Percentiles rank a stretch among this genome's conserved stretches.
These are phyloP conservation scores for Suillus occidentalis DNA, from an alignment of 768 basidiomycete genomes.

Conservation along the genomic window DNA sequence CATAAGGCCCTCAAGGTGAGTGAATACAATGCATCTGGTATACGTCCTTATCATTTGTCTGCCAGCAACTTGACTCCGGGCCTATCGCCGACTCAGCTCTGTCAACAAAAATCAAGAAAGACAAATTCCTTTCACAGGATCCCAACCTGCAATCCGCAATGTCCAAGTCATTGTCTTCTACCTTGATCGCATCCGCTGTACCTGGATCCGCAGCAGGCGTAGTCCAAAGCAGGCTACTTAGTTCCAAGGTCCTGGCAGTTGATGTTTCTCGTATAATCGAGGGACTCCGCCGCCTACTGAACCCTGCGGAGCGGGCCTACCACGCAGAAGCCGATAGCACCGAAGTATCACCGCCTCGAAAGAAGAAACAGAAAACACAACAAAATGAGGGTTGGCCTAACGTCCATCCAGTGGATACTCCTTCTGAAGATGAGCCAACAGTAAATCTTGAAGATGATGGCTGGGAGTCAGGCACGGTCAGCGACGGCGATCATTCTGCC, in stretches of 20 bases:
- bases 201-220: constrained; percentile 52
- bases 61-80: constrained; percentile 59
- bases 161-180: constrained; percentile 41
- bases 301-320: constrained; percentile 22
- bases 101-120: constrained; percentile 71
- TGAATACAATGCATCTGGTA: constrained; percentile 3
- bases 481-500: constrained; percentile 27
- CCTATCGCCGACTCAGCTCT: constrained; percentile 65
- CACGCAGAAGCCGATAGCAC: constrained; percentile 14
- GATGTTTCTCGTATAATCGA: constrained; percentile 54
- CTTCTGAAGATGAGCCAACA: constrained; percentile 13
- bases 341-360: constrained; percentile 2
- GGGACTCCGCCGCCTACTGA: constrained; percentile 45
- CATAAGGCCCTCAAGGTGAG: constrained; percentile 66
- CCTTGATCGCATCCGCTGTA: constrained; percentile 33
- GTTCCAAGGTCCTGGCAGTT: constrained; percentile 70
- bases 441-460: constrained; percentile 30
- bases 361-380: constrained; percentile 16
- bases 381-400: constrained; percentile 2
- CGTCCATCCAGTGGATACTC: constrained; percentile 12
- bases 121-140: constrained; percentile 54
- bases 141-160: constrained; percentile 47
- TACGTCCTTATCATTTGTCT: background rate
- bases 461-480: constrained; percentile 46
- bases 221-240: constrained; percentile 70